Base-by-base conservation (phyloP, 1,284 basidiomycete genomes). In the Neonothopanus nambi region DNA sequence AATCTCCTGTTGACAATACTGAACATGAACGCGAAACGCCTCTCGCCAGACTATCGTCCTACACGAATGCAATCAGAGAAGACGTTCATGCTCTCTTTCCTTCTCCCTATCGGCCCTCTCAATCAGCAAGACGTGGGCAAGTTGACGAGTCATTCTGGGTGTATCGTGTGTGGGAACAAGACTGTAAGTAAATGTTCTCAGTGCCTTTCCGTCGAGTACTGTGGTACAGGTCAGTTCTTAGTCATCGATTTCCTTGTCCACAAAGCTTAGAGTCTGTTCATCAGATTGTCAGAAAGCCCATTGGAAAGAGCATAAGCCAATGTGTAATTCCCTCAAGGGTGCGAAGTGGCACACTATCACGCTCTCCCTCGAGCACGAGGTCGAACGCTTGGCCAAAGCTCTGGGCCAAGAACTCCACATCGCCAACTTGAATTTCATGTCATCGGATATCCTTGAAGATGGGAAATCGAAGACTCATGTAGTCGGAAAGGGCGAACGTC, bases 201-300 rank as follows among this genome's bases (percentile, higher is more conserved):
- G 37, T 78, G 75, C 51, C 63, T 71, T 20, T 64, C 68, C 0
- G 70, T 67, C 8, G 57, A 65, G 2, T 77, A 78, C 56, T 78
- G 75, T 52, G 63, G 69, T 17, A 56, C 57, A 51, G 65, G 71
- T 72, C 41, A 35, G 64, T 44, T n/a, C n/a, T n/a, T n/a, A 15
- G 39, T 9, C 23, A 17, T 23, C 20, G 13, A 38, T 36, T 21
- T 23, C 15, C 5, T 8, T 20, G 9, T 15, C 28, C 6, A 8
- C n/a, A 21, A 33, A 13, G 15, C 21, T 5, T 1, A 38, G 15
- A 13, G 15, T 20, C 3, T 8, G 39, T 26, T 4, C 23, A 52
- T 0, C 58, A 76, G 75, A 70, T 42, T 76, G 75, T 50, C 75
- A 77, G 55, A 63, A 46, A 28, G 57, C 57, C 9, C 72, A 76